A percentile compares a stretch with the other conserved stretches of the same genome.
phyloP scores from a whole-genome alignment of 441 rosid genomes.

The Populus tomentosa region DNA sequence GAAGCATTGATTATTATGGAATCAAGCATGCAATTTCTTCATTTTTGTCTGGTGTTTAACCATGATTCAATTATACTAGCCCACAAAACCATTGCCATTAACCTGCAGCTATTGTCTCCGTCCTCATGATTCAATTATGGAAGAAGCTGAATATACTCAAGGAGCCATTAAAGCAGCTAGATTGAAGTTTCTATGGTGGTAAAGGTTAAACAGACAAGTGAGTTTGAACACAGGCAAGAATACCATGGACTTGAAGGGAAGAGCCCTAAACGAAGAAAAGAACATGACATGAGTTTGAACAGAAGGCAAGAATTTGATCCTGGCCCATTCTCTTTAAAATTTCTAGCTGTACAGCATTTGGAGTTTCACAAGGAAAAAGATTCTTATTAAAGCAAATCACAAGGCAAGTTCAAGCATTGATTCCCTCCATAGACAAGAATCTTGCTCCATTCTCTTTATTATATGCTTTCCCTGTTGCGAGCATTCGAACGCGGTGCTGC shows the following conservation, averaged over 20 bases:
- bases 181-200: not conserved
- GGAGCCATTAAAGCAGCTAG: not conserved
- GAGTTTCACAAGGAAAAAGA: not conserved
- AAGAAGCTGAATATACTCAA: not conserved
- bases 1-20: not conserved
- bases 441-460: not conserved
- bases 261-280: not conserved
- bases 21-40: not conserved
- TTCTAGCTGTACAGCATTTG: not conserved
- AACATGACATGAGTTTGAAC: not conserved
- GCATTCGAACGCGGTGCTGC: no score
- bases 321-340: not conserved
- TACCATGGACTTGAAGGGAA: no score
- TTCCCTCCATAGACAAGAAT: not conserved
- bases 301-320: not conserved
- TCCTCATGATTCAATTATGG: not conserved
- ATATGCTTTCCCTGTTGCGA: no score
- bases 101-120: no score
- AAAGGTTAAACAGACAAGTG: not conserved
- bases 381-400: not conserved
- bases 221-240: not conserved
- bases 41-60: no score
- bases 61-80: no score
- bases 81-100: no score
- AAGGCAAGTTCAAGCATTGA: not conserved